phyloP scores from a whole-genome alignment of 192 early-diverging fungal species.

The Coemansia sp. region DNA sequence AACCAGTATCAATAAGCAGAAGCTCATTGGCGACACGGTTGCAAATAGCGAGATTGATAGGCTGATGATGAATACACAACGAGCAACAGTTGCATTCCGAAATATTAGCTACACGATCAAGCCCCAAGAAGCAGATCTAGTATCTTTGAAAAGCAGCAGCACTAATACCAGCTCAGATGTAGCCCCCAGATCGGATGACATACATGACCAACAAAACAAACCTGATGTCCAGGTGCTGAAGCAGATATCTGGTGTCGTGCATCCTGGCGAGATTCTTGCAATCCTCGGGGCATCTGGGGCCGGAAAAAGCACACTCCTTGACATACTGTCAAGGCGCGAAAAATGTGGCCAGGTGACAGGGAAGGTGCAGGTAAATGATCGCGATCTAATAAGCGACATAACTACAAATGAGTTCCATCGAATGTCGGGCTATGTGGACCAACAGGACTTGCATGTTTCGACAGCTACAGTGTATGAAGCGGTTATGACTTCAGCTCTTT shows the following conservation, averaged over 20 bases:
- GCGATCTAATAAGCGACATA: conserved; percentile 59
- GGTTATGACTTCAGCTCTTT: conserved; percentile 80
- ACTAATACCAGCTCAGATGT: neutral
- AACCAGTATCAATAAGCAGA: neutral
- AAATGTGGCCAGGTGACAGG: conserved; percentile 69
- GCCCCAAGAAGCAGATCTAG: conserved; percentile 22
- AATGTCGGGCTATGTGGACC: conserved; percentile 83
- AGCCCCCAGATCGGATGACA: neutral
- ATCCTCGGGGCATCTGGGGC: conserved; percentile 93
- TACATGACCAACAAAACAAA: neutral
- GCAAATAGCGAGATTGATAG: conserved; percentile 17
- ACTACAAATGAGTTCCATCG: conserved; percentile 60
- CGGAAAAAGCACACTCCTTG: conserved; percentile 90
- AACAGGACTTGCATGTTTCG: conserved; percentile 83
- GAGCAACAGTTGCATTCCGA: conserved; percentile 41
- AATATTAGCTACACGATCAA: conserved; percentile 44
- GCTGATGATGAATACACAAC: conserved; percentile 24
- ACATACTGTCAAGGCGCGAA: conserved; percentile 81
- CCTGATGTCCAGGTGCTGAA: conserved; percentile 53
- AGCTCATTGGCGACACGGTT: neutral
- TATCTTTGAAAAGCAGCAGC: conserved; percentile 14
- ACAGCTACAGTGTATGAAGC: conserved; percentile 89
- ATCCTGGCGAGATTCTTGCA: conserved; percentile 85
- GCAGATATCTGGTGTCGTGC: conserved; percentile 70
- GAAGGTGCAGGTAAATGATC: conserved; percentile 82